phyloP scores from a whole-genome alignment of 2,329 filamentous ascomycete genomes.

The Diaporthe sp. region DNA sequence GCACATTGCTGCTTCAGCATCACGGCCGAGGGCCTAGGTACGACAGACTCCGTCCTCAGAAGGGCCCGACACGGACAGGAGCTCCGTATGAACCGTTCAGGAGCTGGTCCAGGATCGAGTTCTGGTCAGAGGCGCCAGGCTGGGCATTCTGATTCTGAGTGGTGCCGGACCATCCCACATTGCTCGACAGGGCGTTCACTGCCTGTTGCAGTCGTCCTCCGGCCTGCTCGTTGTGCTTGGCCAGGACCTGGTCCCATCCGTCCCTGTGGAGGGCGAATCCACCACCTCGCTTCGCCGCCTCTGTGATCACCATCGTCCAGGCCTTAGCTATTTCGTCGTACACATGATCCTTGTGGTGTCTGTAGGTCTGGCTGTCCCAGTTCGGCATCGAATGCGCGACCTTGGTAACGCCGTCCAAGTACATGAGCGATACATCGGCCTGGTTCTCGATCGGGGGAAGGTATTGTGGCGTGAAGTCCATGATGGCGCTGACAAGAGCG shows the following conservation, averaged over 20 bases:
- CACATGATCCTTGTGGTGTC: conserved; percentile 92
- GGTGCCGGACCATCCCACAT: conserved; percentile 82
- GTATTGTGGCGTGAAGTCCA: conserved; percentile 96
- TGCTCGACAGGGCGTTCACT: conserved; percentile 80
- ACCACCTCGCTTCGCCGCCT: conserved; percentile 90
- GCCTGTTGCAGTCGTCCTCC: conserved; percentile 86
- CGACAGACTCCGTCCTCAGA: conserved; percentile 55
- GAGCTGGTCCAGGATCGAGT: conserved; percentile 74
- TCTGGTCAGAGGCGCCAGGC: conserved; percentile 57
- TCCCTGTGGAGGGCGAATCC: conserved; percentile 91
- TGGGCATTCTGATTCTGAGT: conserved; percentile 47
- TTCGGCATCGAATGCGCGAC: conserved; percentile 91
- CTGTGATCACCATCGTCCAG: conserved; percentile 91
- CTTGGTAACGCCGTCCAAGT: conserved; percentile 90
- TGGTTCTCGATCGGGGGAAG: conserved; percentile 92
- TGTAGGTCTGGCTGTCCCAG: conserved; percentile 91
- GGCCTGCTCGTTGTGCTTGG: conserved; percentile 89
- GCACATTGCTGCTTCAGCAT: neutral
- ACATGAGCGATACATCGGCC: conserved; percentile 85
- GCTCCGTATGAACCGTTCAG: conserved; percentile 72
- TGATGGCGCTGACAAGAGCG: conserved; percentile 87
- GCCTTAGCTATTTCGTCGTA: conserved; percentile 97
- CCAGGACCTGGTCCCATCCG: conserved; percentile 90
- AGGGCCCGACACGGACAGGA: conserved; percentile 74
- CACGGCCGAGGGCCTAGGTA: neutral